Percentiles rank a stretch among this genome's conserved stretches.
Evolutionary conservation across 148 eudicot genomes (phyloP).

Genomic region (Camellia sinensis): DNA sequence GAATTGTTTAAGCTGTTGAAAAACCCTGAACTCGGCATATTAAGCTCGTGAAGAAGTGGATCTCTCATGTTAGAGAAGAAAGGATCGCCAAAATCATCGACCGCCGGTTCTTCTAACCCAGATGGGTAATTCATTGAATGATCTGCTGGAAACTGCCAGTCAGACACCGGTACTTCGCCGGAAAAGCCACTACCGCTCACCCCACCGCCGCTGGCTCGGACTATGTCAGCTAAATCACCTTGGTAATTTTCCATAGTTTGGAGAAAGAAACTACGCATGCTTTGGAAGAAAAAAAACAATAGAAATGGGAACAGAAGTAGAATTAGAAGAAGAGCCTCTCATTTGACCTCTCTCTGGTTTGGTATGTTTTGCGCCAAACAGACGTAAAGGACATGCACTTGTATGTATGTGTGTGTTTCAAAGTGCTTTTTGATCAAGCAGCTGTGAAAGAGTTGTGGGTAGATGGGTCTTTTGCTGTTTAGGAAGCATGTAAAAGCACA

Average conservation of each 20-base stretch:
- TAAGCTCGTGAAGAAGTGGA: conserved; percentile 40
- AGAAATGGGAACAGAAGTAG: not conserved
- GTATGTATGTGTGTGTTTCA: not conserved
- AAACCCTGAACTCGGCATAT: conserved; percentile 16
- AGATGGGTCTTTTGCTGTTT: not conserved
- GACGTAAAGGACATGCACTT: conserved; percentile 29
- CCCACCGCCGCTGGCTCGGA: conserved; percentile 39
- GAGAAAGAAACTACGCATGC: conserved; percentile 18
- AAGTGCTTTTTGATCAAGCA: conserved; percentile 10
- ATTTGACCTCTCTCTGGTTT: conserved; percentile 3
- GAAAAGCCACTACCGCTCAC: not conserved
- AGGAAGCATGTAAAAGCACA: conserved; percentile 11
- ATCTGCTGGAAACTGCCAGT: conserved; percentile 32
- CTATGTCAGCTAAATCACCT: conserved; percentile 75
- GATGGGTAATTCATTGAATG: conserved; percentile 12
- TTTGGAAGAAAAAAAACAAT: not conserved
- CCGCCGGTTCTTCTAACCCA: conserved; percentile 15
- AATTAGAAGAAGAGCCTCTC: not conserved
- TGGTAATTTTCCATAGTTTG: conserved; percentile 41
- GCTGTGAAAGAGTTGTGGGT: not conserved
- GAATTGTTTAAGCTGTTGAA: conserved; percentile 1
- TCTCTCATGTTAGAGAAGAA: conserved; percentile 36
- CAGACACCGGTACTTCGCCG: conserved; percentile 6
- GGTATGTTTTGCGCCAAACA: conserved; percentile 27
- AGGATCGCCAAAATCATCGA: conserved; percentile 50